Conservation (phyloP, 768 basidiomycete species). For the Trametes cubensis region DNA sequence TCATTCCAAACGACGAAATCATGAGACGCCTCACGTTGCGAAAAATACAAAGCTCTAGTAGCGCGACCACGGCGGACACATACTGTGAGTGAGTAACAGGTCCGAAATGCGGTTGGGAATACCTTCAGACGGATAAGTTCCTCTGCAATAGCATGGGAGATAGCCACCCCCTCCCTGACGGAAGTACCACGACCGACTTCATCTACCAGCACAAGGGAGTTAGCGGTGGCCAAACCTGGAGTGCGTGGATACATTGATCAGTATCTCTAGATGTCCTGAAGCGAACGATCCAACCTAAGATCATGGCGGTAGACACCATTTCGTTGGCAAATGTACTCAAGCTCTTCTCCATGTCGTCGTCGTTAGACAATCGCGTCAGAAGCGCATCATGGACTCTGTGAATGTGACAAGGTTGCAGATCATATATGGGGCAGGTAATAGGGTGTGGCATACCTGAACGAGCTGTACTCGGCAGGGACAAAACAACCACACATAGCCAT, state of each 20-base stretch:
- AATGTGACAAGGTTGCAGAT: not conserved
- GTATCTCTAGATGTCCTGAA: too few species aligned
- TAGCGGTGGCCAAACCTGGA: conserved; percentile 67
- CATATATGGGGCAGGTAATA: not conserved
- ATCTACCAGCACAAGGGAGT: conserved; percentile 83
- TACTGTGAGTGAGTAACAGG: too few species aligned
- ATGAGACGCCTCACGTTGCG: conserved; percentile 62
- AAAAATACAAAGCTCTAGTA: conserved; percentile 84
- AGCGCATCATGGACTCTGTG: conserved; percentile 79
- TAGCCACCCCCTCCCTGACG: conserved; percentile 77
- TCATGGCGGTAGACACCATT: conserved; percentile 92
- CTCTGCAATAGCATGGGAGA: conserved; percentile 83
- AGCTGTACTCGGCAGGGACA: conserved; percentile 92
- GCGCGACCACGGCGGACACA: too few species aligned
- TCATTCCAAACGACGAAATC: not conserved
- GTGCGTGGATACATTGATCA: not conserved
- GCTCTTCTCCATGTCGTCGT: conserved; percentile 87
- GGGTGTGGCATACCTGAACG: conserved; percentile 59
- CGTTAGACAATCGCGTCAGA: conserved; percentile 87
- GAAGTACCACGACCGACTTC: conserved; percentile 94
- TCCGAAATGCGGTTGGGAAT: too few species aligned
- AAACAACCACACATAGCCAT: conserved; percentile 93
- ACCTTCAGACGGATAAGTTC: conserved; percentile 76
- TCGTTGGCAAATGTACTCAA: conserved; percentile 95
- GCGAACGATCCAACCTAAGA: conserved; percentile 59